Evolutionary conservation across 2,329 filamentous ascomycete genomes (phyloP), one percentile per base, ranked within the genome.

Genomic region (Dothideomycetes sp.): DNA sequence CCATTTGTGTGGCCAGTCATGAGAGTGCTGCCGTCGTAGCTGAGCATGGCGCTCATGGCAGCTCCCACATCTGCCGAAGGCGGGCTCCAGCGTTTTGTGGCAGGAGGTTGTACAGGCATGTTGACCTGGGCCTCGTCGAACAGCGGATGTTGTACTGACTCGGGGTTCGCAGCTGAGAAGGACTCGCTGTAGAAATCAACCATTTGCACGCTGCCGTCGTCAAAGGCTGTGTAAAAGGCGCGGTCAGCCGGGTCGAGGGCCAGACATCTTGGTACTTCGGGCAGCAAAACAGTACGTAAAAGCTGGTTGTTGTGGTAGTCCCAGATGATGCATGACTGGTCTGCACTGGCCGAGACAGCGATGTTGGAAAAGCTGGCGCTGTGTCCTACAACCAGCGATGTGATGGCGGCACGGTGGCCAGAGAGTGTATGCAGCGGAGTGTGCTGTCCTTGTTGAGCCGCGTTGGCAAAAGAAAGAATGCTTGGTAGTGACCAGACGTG

Each of bases 301-400:
- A 82, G 69, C 45, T 77, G 74, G 27, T 85, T 85, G 1, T 78
- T 84, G 47, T 80, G 77, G 58, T 93, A 93, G 63, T 96, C 88
- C 91, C 91, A 98, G 45, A 94, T 71, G 53, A 94, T 80, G 51
- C 85, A 85, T 6, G 85, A 91, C 62, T 84, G 88, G 64, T 96
- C 91, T 52, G 76, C 79, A 49, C 85, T 85, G 5, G 80, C 77
- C 3, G 89, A 93, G 15, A 95, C 73, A 45, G 83, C 88, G 46
- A 96, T 78, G 59, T 84, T 89, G 44, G 82, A 82, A 52, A 79
- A 76, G 57, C 77, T 80, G 45, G 72, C 68, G 55, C 82, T 81
- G 54, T 84, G 78, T 13, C 83, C 80, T 41, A 73, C 59, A 8
- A 61, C 62, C n/a, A 79, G 57, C 3, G 69, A 64, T 5, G 76